phyloP scores from a whole-genome alignment of 495 filamentous ascomycete genomes.

The Hypoxylon perforatum region DNA sequence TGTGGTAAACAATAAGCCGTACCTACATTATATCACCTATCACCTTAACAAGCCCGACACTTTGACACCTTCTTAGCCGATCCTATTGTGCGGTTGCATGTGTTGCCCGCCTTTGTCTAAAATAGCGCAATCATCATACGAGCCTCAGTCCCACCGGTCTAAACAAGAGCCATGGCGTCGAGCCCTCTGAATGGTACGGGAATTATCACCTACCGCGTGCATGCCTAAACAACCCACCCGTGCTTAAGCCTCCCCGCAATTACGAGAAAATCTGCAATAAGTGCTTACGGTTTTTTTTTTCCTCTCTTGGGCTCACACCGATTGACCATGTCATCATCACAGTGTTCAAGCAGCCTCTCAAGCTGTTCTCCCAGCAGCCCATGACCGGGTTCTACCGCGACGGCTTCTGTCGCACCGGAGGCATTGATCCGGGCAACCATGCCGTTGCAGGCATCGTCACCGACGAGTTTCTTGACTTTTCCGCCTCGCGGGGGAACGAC shows the following conservation, averaged over 20 bases:
- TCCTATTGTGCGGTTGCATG: background rate
- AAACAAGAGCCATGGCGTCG: constrained; percentile 32
- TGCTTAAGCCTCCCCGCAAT: constrained; percentile 31
- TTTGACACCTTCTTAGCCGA: background rate
- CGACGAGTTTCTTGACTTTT: constrained; percentile 69
- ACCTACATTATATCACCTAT: background rate
- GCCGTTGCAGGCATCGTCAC: constrained; percentile 65
- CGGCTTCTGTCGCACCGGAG: constrained; percentile 67
- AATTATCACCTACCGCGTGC: constrained; percentile 15
- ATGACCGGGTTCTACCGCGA: constrained; percentile 70
- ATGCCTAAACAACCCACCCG: constrained; percentile 25
- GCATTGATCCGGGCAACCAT: constrained; percentile 59
- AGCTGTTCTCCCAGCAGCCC: constrained; percentile 65
- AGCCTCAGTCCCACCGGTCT: constrained; percentile 28
- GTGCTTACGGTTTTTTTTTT: constrained; percentile 23
- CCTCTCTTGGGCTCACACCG: constrained; percentile 15
- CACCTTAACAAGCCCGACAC: background rate
- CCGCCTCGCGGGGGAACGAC: constrained; percentile 67
- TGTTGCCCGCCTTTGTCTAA: constrained; percentile 6
- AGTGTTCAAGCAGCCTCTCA: constrained; percentile 69
- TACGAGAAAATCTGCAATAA: constrained; percentile 28
- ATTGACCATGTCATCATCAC: constrained; percentile 8
- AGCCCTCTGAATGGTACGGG: constrained; percentile 31
- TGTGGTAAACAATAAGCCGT: too few species aligned
- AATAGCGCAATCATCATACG: constrained; percentile 35